A percentile compares a stretch with the other conserved stretches of the same genome.
Evolutionary conservation across 495 filamentous ascomycete species (phyloP).

Genomic region (Oidiodendron maius): DNA sequence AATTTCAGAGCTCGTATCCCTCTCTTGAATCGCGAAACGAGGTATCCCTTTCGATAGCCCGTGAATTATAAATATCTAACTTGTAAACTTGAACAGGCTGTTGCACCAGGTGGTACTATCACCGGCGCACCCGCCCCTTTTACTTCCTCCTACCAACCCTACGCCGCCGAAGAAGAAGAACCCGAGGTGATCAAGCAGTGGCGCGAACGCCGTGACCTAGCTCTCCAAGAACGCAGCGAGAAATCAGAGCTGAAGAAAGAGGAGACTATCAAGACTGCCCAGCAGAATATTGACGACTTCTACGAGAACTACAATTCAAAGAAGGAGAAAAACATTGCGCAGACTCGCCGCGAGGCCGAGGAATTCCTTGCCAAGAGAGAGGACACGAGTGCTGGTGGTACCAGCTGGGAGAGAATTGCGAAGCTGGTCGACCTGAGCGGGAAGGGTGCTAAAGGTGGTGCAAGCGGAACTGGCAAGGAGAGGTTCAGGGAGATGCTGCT

Average conservation of each 20-base stretch:
- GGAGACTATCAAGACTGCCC: constrained; percentile 79
- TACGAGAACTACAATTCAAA: constrained; percentile 99
- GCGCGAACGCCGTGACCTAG: constrained; percentile 80
- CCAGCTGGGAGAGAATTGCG: constrained; percentile 96
- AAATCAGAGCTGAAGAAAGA: constrained; percentile 75
- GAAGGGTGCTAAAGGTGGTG: constrained; percentile 81
- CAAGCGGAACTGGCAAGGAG: constrained; percentile 84
- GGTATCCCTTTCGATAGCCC: constrained; percentile 38
- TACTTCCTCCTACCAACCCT: constrained; percentile 61
- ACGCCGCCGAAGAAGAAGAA: constrained; percentile 64
- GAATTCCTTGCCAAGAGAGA: constrained; percentile 84
- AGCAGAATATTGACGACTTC: constrained; percentile 91
- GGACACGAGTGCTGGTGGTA: constrained; percentile 87
- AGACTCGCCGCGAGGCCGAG: constrained; percentile 87
- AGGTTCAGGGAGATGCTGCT: constrained; percentile 88
- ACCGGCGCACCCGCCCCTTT: constrained; percentile 65
- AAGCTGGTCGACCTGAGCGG: constrained; percentile 95
- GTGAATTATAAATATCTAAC: constrained; percentile 11
- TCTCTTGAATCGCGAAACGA: constrained; percentile 75
- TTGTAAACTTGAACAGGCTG: constrained; percentile 43
- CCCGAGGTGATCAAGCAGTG: constrained; percentile 84
- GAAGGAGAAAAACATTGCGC: constrained; percentile 81
- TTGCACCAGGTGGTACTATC: constrained; percentile 83
- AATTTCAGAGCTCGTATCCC: constrained; percentile 86
- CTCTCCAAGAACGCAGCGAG: constrained; percentile 69